Conservation (phyloP, 306 rosid species). For the Castanea sativa region DNA sequence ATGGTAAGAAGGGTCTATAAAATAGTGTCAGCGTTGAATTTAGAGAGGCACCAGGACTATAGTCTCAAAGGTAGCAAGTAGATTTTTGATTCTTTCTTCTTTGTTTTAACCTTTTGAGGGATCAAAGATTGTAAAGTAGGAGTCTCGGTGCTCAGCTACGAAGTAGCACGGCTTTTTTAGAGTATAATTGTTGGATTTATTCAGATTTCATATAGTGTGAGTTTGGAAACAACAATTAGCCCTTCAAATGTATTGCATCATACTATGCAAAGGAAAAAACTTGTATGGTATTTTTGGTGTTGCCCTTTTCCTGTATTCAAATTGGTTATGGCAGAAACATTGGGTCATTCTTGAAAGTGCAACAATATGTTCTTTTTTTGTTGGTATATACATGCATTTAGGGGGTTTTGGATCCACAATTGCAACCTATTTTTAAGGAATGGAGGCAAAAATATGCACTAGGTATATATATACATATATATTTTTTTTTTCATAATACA, state of each 20-base stretch:
- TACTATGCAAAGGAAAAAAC: background rate
- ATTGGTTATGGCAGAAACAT: background rate
- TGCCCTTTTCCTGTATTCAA: background rate
- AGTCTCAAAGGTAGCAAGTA: constrained; percentile 6
- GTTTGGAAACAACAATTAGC: background rate
- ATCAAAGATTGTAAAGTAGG: constrained; percentile 28
- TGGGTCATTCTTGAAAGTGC: background rate
- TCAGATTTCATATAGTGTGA: constrained; percentile 3
- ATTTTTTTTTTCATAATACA: too few species aligned
- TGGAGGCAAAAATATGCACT: too few species aligned
- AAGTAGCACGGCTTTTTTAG: background rate
- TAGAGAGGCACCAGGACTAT: constrained; percentile 60
- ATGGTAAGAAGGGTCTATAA: constrained; percentile 68
- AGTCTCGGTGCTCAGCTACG: constrained; percentile 10
- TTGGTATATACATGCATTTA: background rate
- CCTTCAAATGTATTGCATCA: constrained; percentile 4
- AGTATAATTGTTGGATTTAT: background rate
- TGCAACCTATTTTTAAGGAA: background rate
- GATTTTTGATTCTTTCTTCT: constrained; percentile 4
- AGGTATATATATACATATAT: too few species aligned
- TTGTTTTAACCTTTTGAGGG: constrained; percentile 15
- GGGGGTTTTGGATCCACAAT: background rate
- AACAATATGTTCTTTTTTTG: background rate
- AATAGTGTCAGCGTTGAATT: constrained; percentile 62
- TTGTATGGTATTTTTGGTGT: background rate